These are phyloP conservation scores for Papiliotrema fonsecae DNA, from an alignment of 1,284 basidiomycete species.

Conservation along the genomic window DNA sequence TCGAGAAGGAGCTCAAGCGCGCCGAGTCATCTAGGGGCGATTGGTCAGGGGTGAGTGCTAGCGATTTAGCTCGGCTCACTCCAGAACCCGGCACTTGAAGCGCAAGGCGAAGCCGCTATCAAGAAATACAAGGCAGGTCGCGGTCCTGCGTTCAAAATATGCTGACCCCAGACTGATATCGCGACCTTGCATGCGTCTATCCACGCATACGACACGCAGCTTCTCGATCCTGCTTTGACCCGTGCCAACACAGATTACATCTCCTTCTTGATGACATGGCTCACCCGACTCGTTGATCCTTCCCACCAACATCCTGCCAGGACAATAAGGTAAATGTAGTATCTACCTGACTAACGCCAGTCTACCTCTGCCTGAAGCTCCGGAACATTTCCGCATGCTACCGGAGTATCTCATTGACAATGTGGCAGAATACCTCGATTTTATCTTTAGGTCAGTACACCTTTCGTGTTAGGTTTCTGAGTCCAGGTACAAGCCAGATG, in stretches of 20 bases:
- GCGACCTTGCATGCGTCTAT: slow-evolving; percentile 62
- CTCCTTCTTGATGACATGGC: slow-evolving; percentile 89
- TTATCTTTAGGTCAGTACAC: too few relatives aligned
- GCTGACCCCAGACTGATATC: slow-evolving; percentile 57
- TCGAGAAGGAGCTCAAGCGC: slow-evolving; percentile 70
- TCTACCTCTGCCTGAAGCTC: slow-evolving; percentile 82
- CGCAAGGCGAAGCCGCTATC: slow-evolving; percentile 56
- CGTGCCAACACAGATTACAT: slow-evolving; percentile 76
- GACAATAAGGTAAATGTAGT: slow-evolving; percentile 57
- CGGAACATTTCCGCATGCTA: slow-evolving; percentile 76
- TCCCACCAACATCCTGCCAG: slow-evolving; percentile 69
- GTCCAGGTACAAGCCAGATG: slow-evolving; percentile 74
- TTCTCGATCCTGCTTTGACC: slow-evolving; percentile 80
- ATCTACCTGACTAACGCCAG: slow-evolving; percentile 48
- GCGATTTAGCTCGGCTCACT: slow-evolving; percentile 1
- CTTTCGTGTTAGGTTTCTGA: too few relatives aligned
- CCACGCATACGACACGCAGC: slow-evolving; percentile 75
- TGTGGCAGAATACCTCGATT: slow-evolving; percentile 82
- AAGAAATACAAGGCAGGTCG: slow-evolving; percentile 63
- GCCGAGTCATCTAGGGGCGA: slow-evolving; percentile 68
- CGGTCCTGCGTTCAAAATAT: not conserved
- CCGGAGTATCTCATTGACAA: slow-evolving; percentile 96
- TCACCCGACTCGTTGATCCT: slow-evolving; percentile 89
- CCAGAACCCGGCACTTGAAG: slow-evolving; percentile 50
- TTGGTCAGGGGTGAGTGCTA: slow-evolving; percentile 56